phyloP scores from a whole-genome alignment of 176 grass and related monocot species.

The Dactylis glomerata region DNA sequence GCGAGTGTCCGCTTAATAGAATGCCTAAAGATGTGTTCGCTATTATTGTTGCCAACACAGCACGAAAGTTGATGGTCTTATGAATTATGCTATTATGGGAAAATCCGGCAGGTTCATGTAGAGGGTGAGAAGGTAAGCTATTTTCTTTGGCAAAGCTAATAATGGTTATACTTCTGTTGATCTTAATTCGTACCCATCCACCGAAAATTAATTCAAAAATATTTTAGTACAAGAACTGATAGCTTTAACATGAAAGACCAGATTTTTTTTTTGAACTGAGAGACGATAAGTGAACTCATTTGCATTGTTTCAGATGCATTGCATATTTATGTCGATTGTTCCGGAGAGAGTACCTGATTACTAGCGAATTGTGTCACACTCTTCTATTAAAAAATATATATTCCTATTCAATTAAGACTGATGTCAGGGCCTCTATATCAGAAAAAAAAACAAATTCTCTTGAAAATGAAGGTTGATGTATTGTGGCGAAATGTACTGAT shows the following conservation, averaged over 20 bases:
- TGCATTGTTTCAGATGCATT: too few species aligned
- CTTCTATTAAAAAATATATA: too few species aligned
- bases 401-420: too few species aligned
- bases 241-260: slow-evolving; percentile 13
- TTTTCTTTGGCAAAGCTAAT: not conserved
- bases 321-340: too few species aligned
- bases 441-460: too few species aligned
- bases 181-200: slow-evolving; percentile 11
- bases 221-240: not conserved
- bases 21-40: slow-evolving; percentile 3
- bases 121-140: slow-evolving; percentile 62
- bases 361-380: too few species aligned
- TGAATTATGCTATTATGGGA: slow-evolving; percentile 86
- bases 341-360: too few species aligned
- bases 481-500: too few species aligned
- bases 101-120: slow-evolving; percentile 72
- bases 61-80: slow-evolving; percentile 92
- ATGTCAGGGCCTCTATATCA: too few species aligned
- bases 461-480: too few species aligned
- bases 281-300: slow-evolving; percentile 1
- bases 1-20: not conserved
- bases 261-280: too few species aligned
- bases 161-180: not conserved
- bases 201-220: not conserved
- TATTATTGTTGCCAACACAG: slow-evolving; percentile 28